Conservation (phyloP, 441 rosid genomes). For the Rhodomyrtus psidioides region DNA sequence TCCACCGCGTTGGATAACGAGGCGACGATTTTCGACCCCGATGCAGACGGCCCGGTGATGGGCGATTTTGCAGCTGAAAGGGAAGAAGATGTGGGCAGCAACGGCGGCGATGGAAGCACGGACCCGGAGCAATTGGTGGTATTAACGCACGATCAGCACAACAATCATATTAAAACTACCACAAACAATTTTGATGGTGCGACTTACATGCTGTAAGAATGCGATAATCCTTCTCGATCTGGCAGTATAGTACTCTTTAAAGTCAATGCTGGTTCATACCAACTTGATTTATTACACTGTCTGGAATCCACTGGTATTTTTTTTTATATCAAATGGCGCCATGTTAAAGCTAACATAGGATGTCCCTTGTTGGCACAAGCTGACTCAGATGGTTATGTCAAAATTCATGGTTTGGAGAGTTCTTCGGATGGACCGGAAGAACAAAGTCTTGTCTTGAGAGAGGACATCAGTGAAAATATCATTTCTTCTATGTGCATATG, state of each 20-base stretch:
- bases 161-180: no score
- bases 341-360: slow-evolving; percentile 22
- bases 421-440: slow-evolving; percentile 16
- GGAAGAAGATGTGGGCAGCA: no score
- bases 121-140: no score
- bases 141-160: no score
- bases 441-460: slow-evolving; percentile 29
- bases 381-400: slow-evolving; percentile 76
- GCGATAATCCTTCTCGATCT: slow-evolving; percentile 53
- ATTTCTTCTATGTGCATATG: slow-evolving; percentile 57
- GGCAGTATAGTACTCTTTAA: slow-evolving; percentile 74
- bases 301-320: slow-evolving; percentile 63
- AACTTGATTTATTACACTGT: slow-evolving; percentile 37
- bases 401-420: slow-evolving; percentile 37
- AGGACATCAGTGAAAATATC: slow-evolving; percentile 25
- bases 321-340: slow-evolving; percentile 74
- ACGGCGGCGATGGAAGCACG: no score
- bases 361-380: slow-evolving; percentile 65
- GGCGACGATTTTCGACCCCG: no score
- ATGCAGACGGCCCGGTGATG: no score
- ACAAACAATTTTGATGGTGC: no score
- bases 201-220: slow-evolving; percentile 75
- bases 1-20: no score
- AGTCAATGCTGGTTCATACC: slow-evolving; percentile 26
- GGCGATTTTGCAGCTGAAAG: no score